A percentile compares a stretch with the other conserved stretches of the same genome.
These are phyloP conservation scores for Fusarium scirpi DNA, from an alignment of 2,329 filamentous ascomycete species.

Conservation along the genomic window DNA sequence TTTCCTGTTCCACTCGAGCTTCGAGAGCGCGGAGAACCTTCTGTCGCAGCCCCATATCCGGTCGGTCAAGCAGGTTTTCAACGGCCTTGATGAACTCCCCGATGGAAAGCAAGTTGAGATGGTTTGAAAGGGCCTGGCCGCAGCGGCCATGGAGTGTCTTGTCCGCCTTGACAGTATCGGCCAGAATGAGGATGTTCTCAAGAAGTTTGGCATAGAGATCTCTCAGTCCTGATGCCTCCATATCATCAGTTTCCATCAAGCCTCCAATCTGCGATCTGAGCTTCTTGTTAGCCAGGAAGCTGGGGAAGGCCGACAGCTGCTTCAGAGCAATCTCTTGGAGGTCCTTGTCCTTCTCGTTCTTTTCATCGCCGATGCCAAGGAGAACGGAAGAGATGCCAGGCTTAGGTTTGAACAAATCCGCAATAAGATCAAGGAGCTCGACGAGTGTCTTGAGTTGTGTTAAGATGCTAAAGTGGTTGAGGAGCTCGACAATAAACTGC, in stretches of 20 bases:
- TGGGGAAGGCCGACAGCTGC: slow-evolving; percentile 68
- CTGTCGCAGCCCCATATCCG: slow-evolving; percentile 79
- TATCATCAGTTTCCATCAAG: slow-evolving; percentile 71
- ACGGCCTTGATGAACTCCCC: slow-evolving; percentile 90
- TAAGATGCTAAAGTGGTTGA: slow-evolving; percentile 77
- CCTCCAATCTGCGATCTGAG: slow-evolving; percentile 67
- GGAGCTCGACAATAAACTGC: slow-evolving; percentile 80
- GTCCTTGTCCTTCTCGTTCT: slow-evolving; percentile 63
- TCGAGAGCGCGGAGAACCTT: slow-evolving; percentile 87
- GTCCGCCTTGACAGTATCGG: slow-evolving; percentile 70
- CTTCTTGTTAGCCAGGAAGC: slow-evolving; percentile 68
- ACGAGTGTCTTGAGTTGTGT: slow-evolving; percentile 83
- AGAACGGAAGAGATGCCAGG: slow-evolving; percentile 79
- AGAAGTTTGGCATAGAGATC: slow-evolving; percentile 76
- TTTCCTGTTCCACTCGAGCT: slow-evolving; percentile 79
- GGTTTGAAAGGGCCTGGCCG: slow-evolving; percentile 78
- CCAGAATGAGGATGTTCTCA: slow-evolving; percentile 73
- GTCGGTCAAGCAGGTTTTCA: slow-evolving; percentile 81
- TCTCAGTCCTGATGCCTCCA: slow-evolving; percentile 74
- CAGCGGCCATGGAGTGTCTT: slow-evolving; percentile 68
- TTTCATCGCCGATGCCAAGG: slow-evolving; percentile 68
- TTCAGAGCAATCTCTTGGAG: slow-evolving; percentile 64
- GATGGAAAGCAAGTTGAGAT: slow-evolving; percentile 88
- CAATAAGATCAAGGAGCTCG: slow-evolving; percentile 79
- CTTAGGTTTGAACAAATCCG: slow-evolving; percentile 80